phyloP scores from a whole-genome alignment of 2,329 filamentous ascomycete species.

The Fusarium sororula region DNA sequence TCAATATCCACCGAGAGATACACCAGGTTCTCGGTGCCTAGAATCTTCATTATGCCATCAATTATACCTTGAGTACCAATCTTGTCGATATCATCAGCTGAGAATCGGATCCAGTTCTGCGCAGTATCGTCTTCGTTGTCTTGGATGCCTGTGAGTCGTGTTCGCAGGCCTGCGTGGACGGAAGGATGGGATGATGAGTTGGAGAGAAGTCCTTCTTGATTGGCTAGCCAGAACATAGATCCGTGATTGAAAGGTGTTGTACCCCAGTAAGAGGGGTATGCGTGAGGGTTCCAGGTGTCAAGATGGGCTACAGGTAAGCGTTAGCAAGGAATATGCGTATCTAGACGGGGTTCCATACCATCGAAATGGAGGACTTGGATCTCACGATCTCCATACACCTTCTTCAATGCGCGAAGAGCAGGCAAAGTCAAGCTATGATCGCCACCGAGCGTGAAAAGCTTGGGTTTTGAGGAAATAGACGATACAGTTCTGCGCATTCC shows the following conservation, averaged over 20 bases:
- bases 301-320: slow-evolving; percentile 62
- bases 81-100: slow-evolving; percentile 87
- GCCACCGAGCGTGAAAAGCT: slow-evolving; percentile 76
- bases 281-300: slow-evolving; percentile 85
- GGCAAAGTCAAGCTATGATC: slow-evolving; percentile 79
- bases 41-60: slow-evolving; percentile 72
- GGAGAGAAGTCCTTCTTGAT: slow-evolving; percentile 79
- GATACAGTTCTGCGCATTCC: slow-evolving; percentile 52
- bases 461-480: slow-evolving; percentile 53
- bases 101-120: slow-evolving; percentile 83
- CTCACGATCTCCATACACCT: slow-evolving; percentile 64
- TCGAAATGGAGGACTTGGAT: slow-evolving; percentile 81
- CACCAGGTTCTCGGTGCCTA: slow-evolving; percentile 81
- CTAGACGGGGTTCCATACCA: slow-evolving; percentile 28
- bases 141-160: slow-evolving; percentile 71
- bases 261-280: slow-evolving; percentile 81
- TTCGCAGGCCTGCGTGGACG: slow-evolving; percentile 85
- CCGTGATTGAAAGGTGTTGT: slow-evolving; percentile 79
- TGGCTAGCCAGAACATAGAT: slow-evolving; percentile 90
- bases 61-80: slow-evolving; percentile 77
- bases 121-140: slow-evolving; percentile 77
- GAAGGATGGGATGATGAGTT: slow-evolving; percentile 74
- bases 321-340: neutral
- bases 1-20: slow-evolving; percentile 87
- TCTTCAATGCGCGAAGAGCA: slow-evolving; percentile 71